Evolutionary conservation across 108 stramenopile species (phyloP), one percentile per base, ranked within the genome.

Genomic region (Cyclostephanos tholiformis): DNA sequence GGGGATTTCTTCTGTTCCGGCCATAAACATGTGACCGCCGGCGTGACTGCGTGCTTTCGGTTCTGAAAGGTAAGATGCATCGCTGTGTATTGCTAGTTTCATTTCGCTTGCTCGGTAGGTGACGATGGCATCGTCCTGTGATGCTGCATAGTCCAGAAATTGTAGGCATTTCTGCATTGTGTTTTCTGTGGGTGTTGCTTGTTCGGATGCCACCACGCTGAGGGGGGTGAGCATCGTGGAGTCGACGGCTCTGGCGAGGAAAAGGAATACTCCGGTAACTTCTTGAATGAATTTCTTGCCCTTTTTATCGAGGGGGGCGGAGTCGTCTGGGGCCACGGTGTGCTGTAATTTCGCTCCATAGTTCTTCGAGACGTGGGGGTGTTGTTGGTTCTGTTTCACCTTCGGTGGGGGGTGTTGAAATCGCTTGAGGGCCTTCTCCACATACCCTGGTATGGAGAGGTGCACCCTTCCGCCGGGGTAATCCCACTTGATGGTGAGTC

Each of bases 401-500:
- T 7, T 9, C 6, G 41, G 41, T 3, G 41, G 41, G 41, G 41
- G 41, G 7, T 26, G 62, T 26, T 63, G 20, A 26, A 63, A 63
- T 39, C 62, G 62, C 1, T 20, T 2, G 0, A 63, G 41, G 2
- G 62, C 62, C 0, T 44, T 22, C 6, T 5, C 23, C 11, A 63
- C 41, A 26, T 61, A 61, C 2, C 19, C 60, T 2, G 60, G 60
- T 6, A 61, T 61, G 4, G 36, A 61, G 2, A 61, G 22, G 17
- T 63, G 62, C 26, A 63, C 39, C 39, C 17, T 20, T 6, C 8
- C 5, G 4, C 19, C 23, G 3, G 2, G 11, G 62, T 63, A 63
- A 44, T 63, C 62, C 62, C 62, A 63, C 20, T 63, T 27, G 1
- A 61, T 20, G 60, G 60, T 32, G 32, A 32, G 32, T 32, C 32